Conservation (phyloP, 352 stramenopile genomes). For the Phytopythium litorale region DNA sequence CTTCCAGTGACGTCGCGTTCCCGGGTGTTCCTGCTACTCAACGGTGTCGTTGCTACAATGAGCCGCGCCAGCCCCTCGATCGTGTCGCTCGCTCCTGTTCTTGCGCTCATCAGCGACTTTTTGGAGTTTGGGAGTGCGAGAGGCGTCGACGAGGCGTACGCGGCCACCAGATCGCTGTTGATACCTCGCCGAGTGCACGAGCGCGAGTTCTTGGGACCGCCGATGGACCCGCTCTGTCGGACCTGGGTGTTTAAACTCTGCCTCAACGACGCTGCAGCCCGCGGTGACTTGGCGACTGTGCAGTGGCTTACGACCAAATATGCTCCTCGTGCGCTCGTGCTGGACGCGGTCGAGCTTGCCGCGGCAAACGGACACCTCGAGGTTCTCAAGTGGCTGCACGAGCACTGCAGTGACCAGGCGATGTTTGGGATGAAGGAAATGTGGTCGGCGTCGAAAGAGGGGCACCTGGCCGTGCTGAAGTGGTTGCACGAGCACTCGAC, state of each 20-base stretch:
- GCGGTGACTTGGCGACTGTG: background rate
- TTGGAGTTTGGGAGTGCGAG: background rate
- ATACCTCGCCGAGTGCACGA: background rate
- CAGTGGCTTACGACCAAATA: background rate
- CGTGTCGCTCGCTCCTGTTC: background rate
- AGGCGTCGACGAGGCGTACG: background rate
- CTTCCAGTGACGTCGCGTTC: background rate
- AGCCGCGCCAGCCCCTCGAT: background rate
- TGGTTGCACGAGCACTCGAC: constrained; percentile 1
- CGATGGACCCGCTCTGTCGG: background rate
- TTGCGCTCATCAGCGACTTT: background rate
- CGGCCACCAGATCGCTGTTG: background rate
- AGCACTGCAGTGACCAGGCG: background rate
- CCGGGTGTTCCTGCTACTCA: background rate
- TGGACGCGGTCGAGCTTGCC: background rate
- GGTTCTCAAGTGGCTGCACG: background rate
- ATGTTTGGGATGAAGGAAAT: constrained; percentile 6
- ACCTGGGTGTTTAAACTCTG: background rate
- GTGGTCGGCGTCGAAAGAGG: background rate
- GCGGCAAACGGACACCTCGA: background rate
- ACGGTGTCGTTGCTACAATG: background rate
- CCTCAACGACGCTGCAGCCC: background rate
- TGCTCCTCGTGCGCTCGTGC: background rate
- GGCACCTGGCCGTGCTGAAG: background rate
- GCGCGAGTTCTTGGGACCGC: background rate